Evolutionary conservation across 164 flowering plant genomes (phyloP).

Genomic region (Vitis rupestris): DNA sequence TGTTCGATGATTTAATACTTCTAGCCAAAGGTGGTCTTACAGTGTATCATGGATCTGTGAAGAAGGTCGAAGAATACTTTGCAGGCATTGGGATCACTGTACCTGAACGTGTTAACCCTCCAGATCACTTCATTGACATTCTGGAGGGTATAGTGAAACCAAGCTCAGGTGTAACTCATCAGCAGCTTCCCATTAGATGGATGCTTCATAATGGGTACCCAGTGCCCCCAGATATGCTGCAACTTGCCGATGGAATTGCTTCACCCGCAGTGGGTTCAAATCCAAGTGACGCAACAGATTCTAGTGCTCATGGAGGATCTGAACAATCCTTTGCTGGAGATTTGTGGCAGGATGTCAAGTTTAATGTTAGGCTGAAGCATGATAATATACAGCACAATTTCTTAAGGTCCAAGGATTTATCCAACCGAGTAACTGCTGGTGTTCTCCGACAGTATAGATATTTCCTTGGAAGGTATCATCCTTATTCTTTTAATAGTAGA

Average conservation of each 20-base stretch:
- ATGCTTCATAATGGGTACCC: conserved; percentile 86
- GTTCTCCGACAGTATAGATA: conserved; percentile 60
- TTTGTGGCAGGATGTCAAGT: conserved; percentile 75
- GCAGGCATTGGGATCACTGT: conserved; percentile 70
- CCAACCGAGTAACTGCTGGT: conserved; percentile 73
- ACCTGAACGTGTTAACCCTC: conserved; percentile 95
- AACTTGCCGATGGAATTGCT: conserved; percentile 28
- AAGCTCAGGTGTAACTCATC: conserved; percentile 38
- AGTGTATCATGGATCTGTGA: conserved; percentile 85
- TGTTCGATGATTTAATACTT: conserved; percentile 94
- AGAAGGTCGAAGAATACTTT: conserved; percentile 93
- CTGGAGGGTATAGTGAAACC: conserved; percentile 81
- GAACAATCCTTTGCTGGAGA: conserved; percentile 81
- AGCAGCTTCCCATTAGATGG: conserved; percentile 91
- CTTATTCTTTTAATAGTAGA: no score
- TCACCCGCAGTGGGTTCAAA: conserved; percentile 24
- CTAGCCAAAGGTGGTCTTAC: conserved; percentile 96
- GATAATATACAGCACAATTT: conserved; percentile 66
- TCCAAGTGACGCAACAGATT: conserved; percentile 25
- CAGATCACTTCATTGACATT: conserved; percentile 90
- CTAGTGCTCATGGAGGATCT: conserved; percentile 20
- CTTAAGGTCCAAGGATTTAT: conserved; percentile 58
- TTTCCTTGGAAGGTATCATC: conserved; percentile 73
- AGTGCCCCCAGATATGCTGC: conserved; percentile 80
- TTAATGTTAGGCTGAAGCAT: conserved; percentile 48